These are phyloP conservation scores for Fraxinus sp. DNA, from an alignment of 305 asterid genomes.

Conservation along the genomic window DNA sequence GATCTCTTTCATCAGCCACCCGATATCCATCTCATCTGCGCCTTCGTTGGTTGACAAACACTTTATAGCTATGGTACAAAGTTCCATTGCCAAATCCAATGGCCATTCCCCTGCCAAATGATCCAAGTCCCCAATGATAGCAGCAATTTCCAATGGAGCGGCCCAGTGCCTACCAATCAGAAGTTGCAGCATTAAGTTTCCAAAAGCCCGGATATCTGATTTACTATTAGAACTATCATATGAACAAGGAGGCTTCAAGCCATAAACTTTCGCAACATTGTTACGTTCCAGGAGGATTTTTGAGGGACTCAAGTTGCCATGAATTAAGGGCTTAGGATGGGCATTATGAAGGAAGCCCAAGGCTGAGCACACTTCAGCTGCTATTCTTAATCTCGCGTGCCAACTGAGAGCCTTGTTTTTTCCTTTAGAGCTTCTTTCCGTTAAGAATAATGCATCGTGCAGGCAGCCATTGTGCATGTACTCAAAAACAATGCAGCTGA, in stretches of 20 bases:
- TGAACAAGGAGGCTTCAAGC: conserved; percentile 28
- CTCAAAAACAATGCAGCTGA: conserved; percentile 55
- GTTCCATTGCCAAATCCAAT: conserved; percentile 53
- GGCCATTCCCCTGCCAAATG: conserved; percentile 61
- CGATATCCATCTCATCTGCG: conserved; percentile 22
- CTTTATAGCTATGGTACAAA: conserved; percentile 45
- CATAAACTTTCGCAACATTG: conserved; percentile 47
- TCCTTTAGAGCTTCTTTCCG: conserved; percentile 28
- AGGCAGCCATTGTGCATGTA: conserved; percentile 59
- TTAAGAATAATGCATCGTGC: conserved; percentile 49
- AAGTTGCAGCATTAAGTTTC: conserved; percentile 62
- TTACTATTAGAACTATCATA: conserved; percentile 22
- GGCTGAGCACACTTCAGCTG: conserved; percentile 56
- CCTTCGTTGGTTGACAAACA: conserved; percentile 35
- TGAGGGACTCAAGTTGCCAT: conserved; percentile 60
- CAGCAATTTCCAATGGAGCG: conserved; percentile 24
- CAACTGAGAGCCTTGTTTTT: conserved; percentile 44
- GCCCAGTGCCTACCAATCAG: conserved; percentile 50
- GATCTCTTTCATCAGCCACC: conserved; percentile 40
- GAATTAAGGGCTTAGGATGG: conserved; percentile 53
- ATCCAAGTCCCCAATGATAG: conserved; percentile 34
- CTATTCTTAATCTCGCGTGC: conserved; percentile 54
- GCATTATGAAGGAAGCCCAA: conserved; percentile 61
- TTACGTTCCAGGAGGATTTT: conserved; percentile 54
- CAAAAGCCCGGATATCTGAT: conserved; percentile 51